A percentile compares a stretch with the other conserved stretches of the same genome.
Evolutionary conservation across 345 rosid genomes (phyloP).

Genomic region (Rhodomyrtus tomentosa): DNA sequence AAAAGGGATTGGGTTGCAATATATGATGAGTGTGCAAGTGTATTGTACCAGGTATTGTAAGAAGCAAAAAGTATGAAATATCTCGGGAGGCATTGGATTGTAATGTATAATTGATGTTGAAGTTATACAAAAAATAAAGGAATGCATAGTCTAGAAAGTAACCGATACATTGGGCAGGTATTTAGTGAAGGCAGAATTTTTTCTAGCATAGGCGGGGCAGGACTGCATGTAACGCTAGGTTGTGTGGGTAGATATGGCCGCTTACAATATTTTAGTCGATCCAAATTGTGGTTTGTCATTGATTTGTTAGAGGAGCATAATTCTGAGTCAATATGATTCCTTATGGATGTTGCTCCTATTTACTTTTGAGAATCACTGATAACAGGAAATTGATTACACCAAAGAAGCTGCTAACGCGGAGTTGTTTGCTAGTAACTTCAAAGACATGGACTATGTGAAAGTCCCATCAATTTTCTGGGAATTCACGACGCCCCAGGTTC

Average conservation of each 20-base stretch:
- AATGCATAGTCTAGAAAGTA: neutral
- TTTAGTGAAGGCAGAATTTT: neutral
- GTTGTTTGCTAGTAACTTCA: slow-evolving; percentile 81
- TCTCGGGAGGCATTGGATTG: neutral
- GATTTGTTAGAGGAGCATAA: neutral
- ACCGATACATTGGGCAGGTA: neutral
- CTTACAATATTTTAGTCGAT: neutral
- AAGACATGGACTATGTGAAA: slow-evolving; percentile 69
- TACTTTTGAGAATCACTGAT: neutral
- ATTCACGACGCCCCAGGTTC: slow-evolving; percentile 89
- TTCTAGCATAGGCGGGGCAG: neutral
- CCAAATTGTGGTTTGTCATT: neutral
- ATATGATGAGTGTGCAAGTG: slow-evolving; percentile 96
- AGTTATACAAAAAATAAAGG: neutral
- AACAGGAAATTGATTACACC: slow-evolving; percentile 93
- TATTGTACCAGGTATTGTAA: slow-evolving; percentile 63
- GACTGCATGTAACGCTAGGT: neutral
- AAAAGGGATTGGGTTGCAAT: slow-evolving; percentile 99
- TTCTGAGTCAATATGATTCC: neutral
- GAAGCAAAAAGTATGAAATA: neutral
- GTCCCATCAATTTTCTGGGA: slow-evolving; percentile 83
- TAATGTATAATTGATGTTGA: neutral
- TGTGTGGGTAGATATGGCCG: neutral
- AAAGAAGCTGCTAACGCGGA: slow-evolving; percentile 96
- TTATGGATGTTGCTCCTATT: slow-evolving; percentile 1